Evolutionary conservation across 2,329 filamentous ascomycete genomes (phyloP).

Genomic region (Pseudocercospora cruenta): DNA sequence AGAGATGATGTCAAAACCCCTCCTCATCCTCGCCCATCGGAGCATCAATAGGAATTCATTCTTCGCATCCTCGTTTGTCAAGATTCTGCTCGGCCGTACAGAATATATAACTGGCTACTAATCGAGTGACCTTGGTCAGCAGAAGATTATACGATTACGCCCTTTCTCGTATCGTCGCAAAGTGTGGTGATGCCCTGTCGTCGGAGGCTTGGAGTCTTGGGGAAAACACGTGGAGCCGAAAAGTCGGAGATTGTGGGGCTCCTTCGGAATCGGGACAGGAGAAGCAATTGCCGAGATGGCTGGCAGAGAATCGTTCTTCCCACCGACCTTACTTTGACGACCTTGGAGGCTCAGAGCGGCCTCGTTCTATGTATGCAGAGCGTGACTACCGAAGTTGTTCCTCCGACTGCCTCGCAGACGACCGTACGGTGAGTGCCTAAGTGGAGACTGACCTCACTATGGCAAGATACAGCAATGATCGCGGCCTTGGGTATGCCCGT

Average conservation of each 20-base stretch:
- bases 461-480: no score
- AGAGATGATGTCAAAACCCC: constrained; percentile 1
- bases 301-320: neutral
- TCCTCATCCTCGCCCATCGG: neutral
- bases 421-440: no score
- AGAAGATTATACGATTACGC: neutral
- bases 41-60: neutral
- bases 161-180: no score
- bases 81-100: neutral
- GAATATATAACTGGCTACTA: neutral
- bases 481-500: no score
- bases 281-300: neutral
- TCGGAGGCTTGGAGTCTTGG: neutral
- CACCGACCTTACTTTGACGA: neutral
- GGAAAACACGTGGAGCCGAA: neutral
- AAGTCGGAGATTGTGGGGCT: neutral
- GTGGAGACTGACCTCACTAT: no score
- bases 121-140: neutral
- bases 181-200: no score
- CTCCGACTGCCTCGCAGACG: neutral
- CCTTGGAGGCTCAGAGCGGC: neutral
- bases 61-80: no score
- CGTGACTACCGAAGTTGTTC: neutral
- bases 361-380: neutral
- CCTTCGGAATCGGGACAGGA: neutral